Base-by-base conservation (phyloP, 1,284 basidiomycete species). In the Apiotrichum laibachii region DNA sequence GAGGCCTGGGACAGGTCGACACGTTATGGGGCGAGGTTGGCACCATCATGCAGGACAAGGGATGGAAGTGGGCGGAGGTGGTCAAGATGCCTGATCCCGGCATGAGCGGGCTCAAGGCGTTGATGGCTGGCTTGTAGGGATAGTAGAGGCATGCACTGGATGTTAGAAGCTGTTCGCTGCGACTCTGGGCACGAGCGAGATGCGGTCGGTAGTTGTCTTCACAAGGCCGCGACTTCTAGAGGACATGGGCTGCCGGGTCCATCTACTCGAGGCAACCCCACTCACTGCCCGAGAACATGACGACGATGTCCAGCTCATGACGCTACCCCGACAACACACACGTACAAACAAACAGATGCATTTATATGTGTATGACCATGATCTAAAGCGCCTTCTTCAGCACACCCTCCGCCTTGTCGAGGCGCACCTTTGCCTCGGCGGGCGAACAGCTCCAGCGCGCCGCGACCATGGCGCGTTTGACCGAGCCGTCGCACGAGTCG, bases 381-480 rank as follows among this genome's bases (percentile, higher is more conserved):
- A 10, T 47, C 45, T 19, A 52, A 2, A 61, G 48, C 2, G 60
- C 60, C 19, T 40, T 44, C 54, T 61, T 63, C 22, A 66, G 60
- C 8, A 63, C 15, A 2, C 64, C 64, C 9, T 43, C 51, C 9
- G 53, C 59, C 5, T 16, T 26, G 5, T 59, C 46, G 12, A 66
- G 56, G 11, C 62, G 45, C 40, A 16, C 8, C 13, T 31, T 37
- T 1, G 62, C 64, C 50, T 64, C 64, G 18, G 18, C 16, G 5
- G 56, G 45, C 16, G 45, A 35, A 42, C 60, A 61, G 4, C 18
- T 10, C 62, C 65, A 66, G 9, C 65, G 43, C 6, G 60, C 62
- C 0, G 60, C 62, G 19, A 67, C 63, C 53, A 63, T 56, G 31
- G 58, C 63, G n/a, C 26, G 19, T 47, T 67, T 64, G 50, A 62